These are phyloP conservation scores for Calonectria honghensis DNA, from an alignment of 2,329 filamentous ascomycete species.

Conservation along the genomic window DNA sequence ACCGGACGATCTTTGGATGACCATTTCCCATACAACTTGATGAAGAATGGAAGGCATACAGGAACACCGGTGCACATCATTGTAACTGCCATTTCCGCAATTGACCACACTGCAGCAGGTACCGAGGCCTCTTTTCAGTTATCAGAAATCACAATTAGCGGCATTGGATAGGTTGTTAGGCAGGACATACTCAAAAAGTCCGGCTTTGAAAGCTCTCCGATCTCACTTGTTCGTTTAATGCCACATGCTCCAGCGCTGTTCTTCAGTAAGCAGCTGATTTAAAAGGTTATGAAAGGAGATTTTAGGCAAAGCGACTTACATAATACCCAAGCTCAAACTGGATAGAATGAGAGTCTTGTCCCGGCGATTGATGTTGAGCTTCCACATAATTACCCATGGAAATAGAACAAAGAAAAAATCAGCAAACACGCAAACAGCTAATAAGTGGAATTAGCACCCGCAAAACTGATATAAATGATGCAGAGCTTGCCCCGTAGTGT, in stretches of 20 bases:
- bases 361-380: conserved; percentile 62
- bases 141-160: neutral
- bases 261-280: neutral
- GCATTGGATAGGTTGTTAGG: neutral
- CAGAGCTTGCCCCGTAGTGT: no score
- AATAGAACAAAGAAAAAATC: conserved; percentile 62
- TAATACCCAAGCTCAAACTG: conserved; percentile 63
- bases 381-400: conserved; percentile 66
- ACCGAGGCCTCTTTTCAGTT: conserved; percentile 5
- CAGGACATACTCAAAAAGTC: conserved; percentile 21
- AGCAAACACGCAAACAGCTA: conserved; percentile 48
- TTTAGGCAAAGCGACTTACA: conserved; percentile 53
- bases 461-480: neutral
- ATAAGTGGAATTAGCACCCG: neutral
- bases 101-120: conserved; percentile 11
- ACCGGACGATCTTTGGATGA: neutral
- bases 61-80: conserved; percentile 20
- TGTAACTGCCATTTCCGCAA: conserved; percentile 17
- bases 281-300: neutral
- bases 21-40: conserved; percentile 4
- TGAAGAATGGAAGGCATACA: conserved; percentile 10
- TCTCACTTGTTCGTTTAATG: conserved; percentile 30
- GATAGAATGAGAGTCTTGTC: conserved; percentile 64
- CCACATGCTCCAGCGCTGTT: conserved; percentile 35
- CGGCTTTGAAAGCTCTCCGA: neutral